phyloP scores from a whole-genome alignment of 1,284 basidiomycete genomes.

The Rhodotorula glutinis region DNA sequence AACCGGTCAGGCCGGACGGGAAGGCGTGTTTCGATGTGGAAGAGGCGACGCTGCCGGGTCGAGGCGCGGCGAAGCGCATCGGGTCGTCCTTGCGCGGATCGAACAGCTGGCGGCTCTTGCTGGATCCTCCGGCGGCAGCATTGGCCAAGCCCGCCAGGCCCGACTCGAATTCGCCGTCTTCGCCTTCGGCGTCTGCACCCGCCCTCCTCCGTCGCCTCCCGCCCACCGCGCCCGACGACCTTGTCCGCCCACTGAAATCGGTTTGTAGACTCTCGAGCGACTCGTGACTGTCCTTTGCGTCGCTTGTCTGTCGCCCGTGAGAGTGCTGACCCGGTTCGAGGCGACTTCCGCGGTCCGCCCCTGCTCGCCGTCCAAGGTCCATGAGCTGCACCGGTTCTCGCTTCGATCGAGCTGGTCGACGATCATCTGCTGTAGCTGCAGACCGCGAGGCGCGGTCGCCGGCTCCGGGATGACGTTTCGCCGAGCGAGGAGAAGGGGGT shows the following conservation, averaged over 20 bases:
- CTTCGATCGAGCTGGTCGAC: constrained; percentile 14
- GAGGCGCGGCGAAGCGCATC: constrained; percentile 61
- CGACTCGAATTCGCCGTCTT: not conserved
- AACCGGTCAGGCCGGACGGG: not conserved
- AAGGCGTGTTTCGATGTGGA: constrained; percentile 47
- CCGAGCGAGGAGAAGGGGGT: too few relatives aligned
- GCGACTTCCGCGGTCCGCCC: too few relatives aligned
- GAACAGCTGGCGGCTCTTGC: constrained; percentile 62
- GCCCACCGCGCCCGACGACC: not conserved
- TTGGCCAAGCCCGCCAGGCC: not conserved
- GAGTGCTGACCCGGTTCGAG: not conserved
- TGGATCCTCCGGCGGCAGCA: not conserved
- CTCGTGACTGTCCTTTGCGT: constrained; percentile 28
- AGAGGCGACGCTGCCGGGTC: constrained; percentile 51
- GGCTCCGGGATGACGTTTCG: not conserved
- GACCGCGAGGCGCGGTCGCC: not conserved
- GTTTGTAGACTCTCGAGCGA: constrained; percentile 30
- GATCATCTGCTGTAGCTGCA: not conserved
- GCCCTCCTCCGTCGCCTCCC: constrained; percentile 5
- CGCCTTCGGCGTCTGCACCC: constrained; percentile 6
- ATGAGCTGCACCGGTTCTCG: constrained; percentile 30
- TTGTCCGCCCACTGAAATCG: constrained; percentile 23
- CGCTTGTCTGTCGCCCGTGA: not conserved
- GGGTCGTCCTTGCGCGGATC: constrained; percentile 81
- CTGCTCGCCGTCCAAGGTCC: constrained; percentile 25